Base-by-base conservation (phyloP, 345 rosid genomes). In the Lepidium didymum region DNA sequence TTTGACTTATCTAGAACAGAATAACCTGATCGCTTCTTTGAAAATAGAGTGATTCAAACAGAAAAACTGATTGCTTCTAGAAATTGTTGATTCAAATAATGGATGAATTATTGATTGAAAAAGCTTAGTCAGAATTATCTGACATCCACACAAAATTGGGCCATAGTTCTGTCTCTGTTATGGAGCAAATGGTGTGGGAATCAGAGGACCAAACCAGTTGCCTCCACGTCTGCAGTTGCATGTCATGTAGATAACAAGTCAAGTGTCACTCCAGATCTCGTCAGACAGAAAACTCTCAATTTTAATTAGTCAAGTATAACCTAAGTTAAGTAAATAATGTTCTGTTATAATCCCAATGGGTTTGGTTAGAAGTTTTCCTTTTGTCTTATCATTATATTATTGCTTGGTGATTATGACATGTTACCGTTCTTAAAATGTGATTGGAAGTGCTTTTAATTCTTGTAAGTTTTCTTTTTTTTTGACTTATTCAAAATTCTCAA, bases 341-440 rank as follows among this genome's bases (percentile, higher is more conserved):
- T 52, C 21, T 42, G 25, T 6, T 45, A 47, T 56, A 2, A 36
- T 53, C 52, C 49, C 63, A 42, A 51, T 21, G 10, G 21, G 63
- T 43, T 62, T 71, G 57, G 56, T 71, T 44, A 54, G 75, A 54
- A 71, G 45, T 33, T 35, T 34, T 70, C 9, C 6, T 52, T 11
- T 40, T 70, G 5, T 0, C 23, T 11, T 44, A 6, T 53, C 10
- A 53, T 43, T 42, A 15, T 43, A 41, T 68, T 16, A 25, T 60
- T 50, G 61, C 61, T 31, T 41, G 33, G 60, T 10, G 43, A 50
- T 52, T 4, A 59, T 40, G 25, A 29, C 14, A 49, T 49, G 25
- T 42, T 25, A n/a, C n/a, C n/a, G 21, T 19, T 19, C 21, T 19
- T 29, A 5, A 6, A 29, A 5, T 29, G 7, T 5, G 7, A 29